Conservation (phyloP, 2,329 filamentous ascomycete species). For the Didymella segeticola region DNA sequence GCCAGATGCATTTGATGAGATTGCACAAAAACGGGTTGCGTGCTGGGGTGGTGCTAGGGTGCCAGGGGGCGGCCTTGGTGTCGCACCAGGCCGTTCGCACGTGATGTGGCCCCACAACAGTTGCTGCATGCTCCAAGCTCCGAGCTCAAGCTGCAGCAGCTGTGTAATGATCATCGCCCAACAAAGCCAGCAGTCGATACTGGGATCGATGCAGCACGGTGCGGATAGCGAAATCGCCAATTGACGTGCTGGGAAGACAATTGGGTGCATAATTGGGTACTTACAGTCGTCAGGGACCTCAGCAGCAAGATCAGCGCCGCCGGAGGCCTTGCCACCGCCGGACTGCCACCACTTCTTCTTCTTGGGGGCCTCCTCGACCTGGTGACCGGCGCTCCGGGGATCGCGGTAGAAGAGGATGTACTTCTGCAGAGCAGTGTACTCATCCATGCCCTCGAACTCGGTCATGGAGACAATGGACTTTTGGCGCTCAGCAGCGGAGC, state of each 20-base stretch:
- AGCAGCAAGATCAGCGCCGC: constrained; percentile 41
- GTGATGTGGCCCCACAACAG: constrained; percentile 26
- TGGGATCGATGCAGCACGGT: neutral
- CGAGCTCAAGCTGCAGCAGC: constrained; percentile 21
- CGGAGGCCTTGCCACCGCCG: constrained; percentile 33
- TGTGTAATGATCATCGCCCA: constrained; percentile 8
- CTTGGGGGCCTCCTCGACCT: constrained; percentile 55
- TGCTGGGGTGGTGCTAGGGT: constrained; percentile 4
- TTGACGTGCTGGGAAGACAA: neutral
- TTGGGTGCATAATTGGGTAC: constrained; percentile 12
- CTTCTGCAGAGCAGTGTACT: constrained; percentile 70
- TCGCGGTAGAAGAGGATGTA: constrained; percentile 73
- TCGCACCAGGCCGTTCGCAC: constrained; percentile 19
- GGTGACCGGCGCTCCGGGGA: constrained; percentile 58
- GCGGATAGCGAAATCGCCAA: neutral
- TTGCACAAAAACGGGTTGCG: constrained; percentile 13
- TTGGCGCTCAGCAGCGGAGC: constrained; percentile 39
- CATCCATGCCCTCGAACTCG: constrained; percentile 60
- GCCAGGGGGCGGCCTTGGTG: constrained; percentile 5
- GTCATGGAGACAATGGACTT: constrained; percentile 46
- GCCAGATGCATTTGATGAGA: constrained; percentile 6
- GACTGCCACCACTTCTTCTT: constrained; percentile 65
- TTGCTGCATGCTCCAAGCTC: constrained; percentile 16
- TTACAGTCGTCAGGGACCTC: constrained; percentile 64
- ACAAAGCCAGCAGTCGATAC: constrained; percentile 13